These are phyloP conservation scores for Backusella tuberculispora DNA, from an alignment of 192 early-diverging fungal genomes.

Conservation along the genomic window DNA sequence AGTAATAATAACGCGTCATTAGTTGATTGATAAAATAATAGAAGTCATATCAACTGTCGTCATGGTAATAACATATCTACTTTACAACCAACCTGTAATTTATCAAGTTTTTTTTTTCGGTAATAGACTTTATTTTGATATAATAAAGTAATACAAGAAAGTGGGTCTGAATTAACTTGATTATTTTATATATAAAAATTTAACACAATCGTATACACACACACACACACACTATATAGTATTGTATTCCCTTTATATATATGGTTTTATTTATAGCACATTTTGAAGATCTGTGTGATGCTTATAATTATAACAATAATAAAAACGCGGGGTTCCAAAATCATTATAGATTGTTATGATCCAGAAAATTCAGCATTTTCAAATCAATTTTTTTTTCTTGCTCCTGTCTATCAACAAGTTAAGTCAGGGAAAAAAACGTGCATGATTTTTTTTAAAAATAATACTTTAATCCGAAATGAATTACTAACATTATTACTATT, in stretches of 20 bases:
- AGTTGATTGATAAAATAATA: not conserved
- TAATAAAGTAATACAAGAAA: no score
- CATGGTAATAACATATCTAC: not conserved
- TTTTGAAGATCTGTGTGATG: not conserved
- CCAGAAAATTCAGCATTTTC: constrained; percentile 9
- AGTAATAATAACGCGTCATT: not conserved
- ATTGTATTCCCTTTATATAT: no score
- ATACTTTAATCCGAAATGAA: constrained; percentile 11
- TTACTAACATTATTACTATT: constrained; percentile 2
- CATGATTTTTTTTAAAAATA: constrained; percentile 4
- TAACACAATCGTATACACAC: no score
- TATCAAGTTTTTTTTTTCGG: no score
- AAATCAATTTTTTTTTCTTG: not conserved
- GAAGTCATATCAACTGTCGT: not conserved
- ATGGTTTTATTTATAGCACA: no score
- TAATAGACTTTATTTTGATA: not conserved
- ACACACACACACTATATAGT: no score
- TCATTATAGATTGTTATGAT: not conserved
- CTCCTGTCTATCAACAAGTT: constrained; percentile 5
- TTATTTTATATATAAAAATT: no score
- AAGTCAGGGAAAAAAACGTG: constrained; percentile 8
- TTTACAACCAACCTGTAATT: not conserved
- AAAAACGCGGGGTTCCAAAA: not conserved
- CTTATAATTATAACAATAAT: not conserved
- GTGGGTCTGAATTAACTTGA: no score